phyloP scores from a whole-genome alignment of 345 rosid species.

The Eucalyptus cloeziana region DNA sequence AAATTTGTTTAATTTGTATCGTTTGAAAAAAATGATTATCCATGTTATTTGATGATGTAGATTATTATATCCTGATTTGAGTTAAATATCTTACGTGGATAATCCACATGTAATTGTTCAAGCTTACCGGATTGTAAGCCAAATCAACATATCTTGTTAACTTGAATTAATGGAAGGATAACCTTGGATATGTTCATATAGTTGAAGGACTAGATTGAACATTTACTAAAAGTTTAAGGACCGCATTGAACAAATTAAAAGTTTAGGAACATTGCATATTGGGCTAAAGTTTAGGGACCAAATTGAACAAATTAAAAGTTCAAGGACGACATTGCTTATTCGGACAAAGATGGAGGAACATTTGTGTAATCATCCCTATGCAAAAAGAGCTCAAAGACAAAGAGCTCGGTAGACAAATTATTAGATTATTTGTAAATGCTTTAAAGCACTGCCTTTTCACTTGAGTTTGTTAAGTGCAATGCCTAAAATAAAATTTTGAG shows the following conservation, averaged over 20 bases:
- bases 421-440: not conserved
- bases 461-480: not conserved
- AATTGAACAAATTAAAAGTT: not conserved
- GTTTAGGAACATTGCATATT: not conserved
- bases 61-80: not conserved
- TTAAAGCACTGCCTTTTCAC: not conserved
- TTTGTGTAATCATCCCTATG: not conserved
- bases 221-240: not conserved
- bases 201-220: not conserved
- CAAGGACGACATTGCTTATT: not conserved
- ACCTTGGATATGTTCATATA: not conserved
- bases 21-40: not conserved
- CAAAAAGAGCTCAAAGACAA: not conserved
- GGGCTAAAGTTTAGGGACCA: not conserved
- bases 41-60: not conserved
- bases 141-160: not conserved
- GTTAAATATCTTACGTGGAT: not conserved
- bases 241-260: not conserved
- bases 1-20: not conserved
- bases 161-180: not conserved
- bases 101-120: not conserved
- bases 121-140: not conserved
- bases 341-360: not conserved
- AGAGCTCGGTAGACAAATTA: not conserved
- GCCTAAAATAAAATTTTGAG: not conserved